phyloP scores from a whole-genome alignment of 225 moss, liverwort and hornwort genomes.

The Pseudoscleropodium purum region DNA sequence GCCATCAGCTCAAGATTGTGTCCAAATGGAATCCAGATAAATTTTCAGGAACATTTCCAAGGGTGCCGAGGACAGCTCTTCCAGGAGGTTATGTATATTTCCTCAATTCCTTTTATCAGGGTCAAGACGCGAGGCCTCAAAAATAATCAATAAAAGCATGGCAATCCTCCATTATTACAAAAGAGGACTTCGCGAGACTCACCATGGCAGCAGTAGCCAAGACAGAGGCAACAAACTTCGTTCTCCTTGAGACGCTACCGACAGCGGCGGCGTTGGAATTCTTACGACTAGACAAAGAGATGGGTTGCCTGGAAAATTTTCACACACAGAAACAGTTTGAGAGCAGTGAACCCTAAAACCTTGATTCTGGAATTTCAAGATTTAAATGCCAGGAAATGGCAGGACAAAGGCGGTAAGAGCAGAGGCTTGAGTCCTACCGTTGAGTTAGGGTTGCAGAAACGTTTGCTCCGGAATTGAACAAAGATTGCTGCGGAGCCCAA shows the following conservation, averaged over 20 bases:
- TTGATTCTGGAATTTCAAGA: neutral
- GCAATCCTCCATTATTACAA: neutral
- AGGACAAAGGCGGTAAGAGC: too few species aligned
- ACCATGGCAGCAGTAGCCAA: conserved; percentile 32
- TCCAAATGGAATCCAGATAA: neutral
- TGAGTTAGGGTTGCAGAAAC: neutral
- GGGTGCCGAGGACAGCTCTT: neutral
- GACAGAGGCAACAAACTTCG: conserved; percentile 27
- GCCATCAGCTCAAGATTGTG: neutral
- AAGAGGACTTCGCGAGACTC: neutral
- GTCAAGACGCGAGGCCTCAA: neutral
- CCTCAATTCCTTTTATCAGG: neutral
- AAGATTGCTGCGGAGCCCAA: conserved; percentile 11
- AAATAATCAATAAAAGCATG: neutral
- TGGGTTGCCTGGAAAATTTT: conserved; percentile 2
- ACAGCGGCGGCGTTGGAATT: neutral
- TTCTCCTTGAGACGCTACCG: neutral
- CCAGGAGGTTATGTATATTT: neutral
- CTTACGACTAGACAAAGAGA: conserved; percentile 3
- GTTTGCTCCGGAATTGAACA: neutral
- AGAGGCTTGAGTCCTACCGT: neutral
- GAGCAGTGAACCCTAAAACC: neutral
- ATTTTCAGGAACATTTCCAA: neutral
- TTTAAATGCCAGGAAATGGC: neutral
- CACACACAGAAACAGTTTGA: neutral